A percentile compares a stretch with the other conserved stretches of the same genome.
These are phyloP conservation scores for Alternaria arborescens DNA, from an alignment of 2,329 filamentous ascomycete species.

Conservation along the genomic window DNA sequence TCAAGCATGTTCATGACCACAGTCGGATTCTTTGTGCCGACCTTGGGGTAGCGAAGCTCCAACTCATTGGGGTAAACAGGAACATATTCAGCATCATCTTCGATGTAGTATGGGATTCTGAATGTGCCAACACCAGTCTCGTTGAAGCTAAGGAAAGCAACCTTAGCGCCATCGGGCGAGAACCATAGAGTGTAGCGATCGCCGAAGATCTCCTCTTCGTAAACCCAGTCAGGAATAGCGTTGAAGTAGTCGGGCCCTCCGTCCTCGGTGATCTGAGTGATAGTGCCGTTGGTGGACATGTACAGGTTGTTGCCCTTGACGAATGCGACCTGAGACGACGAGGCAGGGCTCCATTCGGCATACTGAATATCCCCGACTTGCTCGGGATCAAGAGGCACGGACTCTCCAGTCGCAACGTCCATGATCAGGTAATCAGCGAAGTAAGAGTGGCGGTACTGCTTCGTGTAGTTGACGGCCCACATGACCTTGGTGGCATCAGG, in stretches of 20 bases:
- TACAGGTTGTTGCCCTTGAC: conserved; percentile 73
- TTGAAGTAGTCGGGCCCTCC: conserved; percentile 69
- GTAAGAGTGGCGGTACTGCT: conserved; percentile 74
- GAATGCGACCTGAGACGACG: conserved; percentile 69
- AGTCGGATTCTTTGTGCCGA: conserved; percentile 72
- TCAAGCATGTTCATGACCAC: conserved; percentile 68
- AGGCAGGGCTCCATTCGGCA: conserved; percentile 66
- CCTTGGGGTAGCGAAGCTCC: conserved; percentile 73
- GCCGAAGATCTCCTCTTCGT: conserved; percentile 67
- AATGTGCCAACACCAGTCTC: conserved; percentile 74
- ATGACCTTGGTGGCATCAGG: conserved; percentile 67
- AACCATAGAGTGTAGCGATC: conserved; percentile 64
- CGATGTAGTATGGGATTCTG: conserved; percentile 73
- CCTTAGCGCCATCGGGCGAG: conserved; percentile 63
- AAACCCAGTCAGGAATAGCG: conserved; percentile 71
- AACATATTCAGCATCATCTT: conserved; percentile 61
- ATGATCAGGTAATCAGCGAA: conserved; percentile 72
- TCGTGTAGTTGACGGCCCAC: conserved; percentile 71
- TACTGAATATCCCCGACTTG: conserved; percentile 73
- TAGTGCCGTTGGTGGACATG: conserved; percentile 63
- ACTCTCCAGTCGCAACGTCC: conserved; percentile 65
- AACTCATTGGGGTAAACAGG: conserved; percentile 70
- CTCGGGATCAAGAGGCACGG: conserved; percentile 64
- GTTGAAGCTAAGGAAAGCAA: conserved; percentile 66
- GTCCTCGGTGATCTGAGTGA: conserved; percentile 66